Evolutionary conservation across 805 yeast genomes (phyloP), one percentile per base, ranked within the genome.

Genomic region (Ogataea kodamae): DNA sequence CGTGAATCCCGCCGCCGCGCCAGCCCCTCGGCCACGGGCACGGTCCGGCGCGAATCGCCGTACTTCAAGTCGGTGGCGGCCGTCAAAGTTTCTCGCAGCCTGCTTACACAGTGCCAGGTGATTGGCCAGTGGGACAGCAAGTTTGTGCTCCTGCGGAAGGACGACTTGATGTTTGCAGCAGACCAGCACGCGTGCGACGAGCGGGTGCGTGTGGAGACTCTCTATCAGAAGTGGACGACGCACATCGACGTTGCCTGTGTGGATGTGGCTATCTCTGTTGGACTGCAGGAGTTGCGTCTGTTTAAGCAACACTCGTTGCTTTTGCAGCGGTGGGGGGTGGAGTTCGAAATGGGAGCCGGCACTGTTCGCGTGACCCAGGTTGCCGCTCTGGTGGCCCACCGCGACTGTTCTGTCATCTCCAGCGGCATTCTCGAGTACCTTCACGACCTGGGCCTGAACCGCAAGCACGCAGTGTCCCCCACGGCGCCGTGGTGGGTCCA

Each of bases 131-230:
- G 83, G 3, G 85, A 77, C 28, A 49, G 57, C 3, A 82, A 80
- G 50, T 84, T 84, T 48, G 74, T 87, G 6, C 58, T 86, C 4
- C 54, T 72, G 2, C 62, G 55, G 15, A 12, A 46, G 5, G 33
- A 31, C 9, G 15, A 20, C 41, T 25, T 23, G 1, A 40, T 74
- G 10, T 54, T 74, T 13, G 57, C 74, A 1, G 48, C 82, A 5
- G 96, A 87, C 51, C 96, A 86, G 49, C 96, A 87, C 62, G 95
- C 95, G 0, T 75, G 81, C 34, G 94, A 83, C 57, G 95, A 87
- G 51, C 57, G 96, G 35, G 64, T 83, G 0, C 64, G 65, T 28
- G 70, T 81, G 2, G 96, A 87, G 46, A 31, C 39, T 1, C 47
- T 69, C 9, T 57, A 74, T n/a, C 42, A 52, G 20, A 64, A 63